These are phyloP conservation scores for Aspergillus floridensis DNA, from an alignment of 2,329 filamentous ascomycete genomes.

Conservation along the genomic window DNA sequence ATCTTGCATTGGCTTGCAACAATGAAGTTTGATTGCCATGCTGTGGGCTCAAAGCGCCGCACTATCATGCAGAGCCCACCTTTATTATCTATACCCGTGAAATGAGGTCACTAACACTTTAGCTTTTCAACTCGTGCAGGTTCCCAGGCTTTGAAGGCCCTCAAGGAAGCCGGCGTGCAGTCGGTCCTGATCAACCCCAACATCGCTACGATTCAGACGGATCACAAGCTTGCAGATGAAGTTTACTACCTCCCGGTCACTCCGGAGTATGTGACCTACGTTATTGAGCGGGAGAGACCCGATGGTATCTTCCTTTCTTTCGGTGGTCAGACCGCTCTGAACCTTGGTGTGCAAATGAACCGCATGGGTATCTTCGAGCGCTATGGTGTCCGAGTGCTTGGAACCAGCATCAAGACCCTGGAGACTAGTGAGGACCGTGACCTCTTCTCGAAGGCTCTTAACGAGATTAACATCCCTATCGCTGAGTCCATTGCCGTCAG, in stretches of 20 bases:
- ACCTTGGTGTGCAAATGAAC: slow-evolving; percentile 96
- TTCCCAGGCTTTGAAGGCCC: slow-evolving; percentile 91
- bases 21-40: not conserved
- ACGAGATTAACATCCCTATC: slow-evolving; percentile 96
- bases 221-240: slow-evolving; percentile 92
- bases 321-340: slow-evolving; percentile 94
- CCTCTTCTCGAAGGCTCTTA: slow-evolving; percentile 89
- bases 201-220: slow-evolving; percentile 97
- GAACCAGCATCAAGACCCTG: slow-evolving; percentile 89
- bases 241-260: slow-evolving; percentile 98
- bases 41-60: too few relatives aligned
- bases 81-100: not conserved
- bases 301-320: slow-evolving; percentile 98
- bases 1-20: not conserved
- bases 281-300: slow-evolving; percentile 92
- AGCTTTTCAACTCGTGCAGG: slow-evolving; percentile 52
- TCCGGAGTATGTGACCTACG: slow-evolving; percentile 94
- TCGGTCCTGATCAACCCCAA: slow-evolving; percentile 97
- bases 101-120: slow-evolving; percentile 19
- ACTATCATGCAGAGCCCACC: not conserved
- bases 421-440: slow-evolving; percentile 96
- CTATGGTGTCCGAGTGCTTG: slow-evolving; percentile 91
- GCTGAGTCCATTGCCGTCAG: slow-evolving; percentile 91
- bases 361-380: slow-evolving; percentile 92
- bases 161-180: slow-evolving; percentile 89